A percentile compares a stretch with the other conserved stretches of the same genome.
Evolutionary conservation across 176 grass and related monocot species (phyloP).

Genomic region (Aegilops speltoides): DNA sequence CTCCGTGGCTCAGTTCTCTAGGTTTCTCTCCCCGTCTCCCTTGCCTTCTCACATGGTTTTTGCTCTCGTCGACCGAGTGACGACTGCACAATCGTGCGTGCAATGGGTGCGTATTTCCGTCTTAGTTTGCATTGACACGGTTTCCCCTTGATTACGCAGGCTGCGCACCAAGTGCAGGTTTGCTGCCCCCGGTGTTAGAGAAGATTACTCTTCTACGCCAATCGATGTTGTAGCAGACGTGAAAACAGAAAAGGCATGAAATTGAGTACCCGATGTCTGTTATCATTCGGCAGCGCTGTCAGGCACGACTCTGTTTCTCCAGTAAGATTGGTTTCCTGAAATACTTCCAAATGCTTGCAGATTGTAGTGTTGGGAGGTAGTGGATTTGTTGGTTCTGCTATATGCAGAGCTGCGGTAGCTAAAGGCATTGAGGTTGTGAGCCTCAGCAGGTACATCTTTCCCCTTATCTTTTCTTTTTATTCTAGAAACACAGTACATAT

Average conservation of each 20-base stretch:
- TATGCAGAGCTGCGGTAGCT: constrained; percentile 81
- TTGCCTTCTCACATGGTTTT: not conserved
- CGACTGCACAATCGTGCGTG: constrained; percentile 9
- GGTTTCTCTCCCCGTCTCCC: not conserved
- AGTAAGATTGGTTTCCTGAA: not conserved
- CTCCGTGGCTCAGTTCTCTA: not conserved
- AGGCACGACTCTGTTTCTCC: not conserved
- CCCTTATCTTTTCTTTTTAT: not conserved
- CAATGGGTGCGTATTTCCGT: not conserved
- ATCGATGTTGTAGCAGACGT: constrained; percentile 88
- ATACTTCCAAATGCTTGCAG: constrained; percentile 34
- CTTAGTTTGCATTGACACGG: not conserved
- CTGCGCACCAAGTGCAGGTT: constrained; percentile 55
- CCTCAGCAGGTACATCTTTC: constrained; percentile 71
- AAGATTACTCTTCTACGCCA: constrained; percentile 62
- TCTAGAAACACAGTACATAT: too few species aligned
- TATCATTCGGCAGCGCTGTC: not conserved
- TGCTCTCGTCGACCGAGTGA: not conserved
- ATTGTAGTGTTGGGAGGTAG: constrained; percentile 89
- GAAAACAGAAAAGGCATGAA: constrained; percentile 76
- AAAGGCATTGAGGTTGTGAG: constrained; percentile 92
- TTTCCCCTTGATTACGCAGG: constrained; percentile 33
- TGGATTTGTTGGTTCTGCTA: constrained; percentile 90
- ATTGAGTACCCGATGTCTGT: not conserved
- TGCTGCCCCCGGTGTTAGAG: constrained; percentile 41